phyloP scores from a whole-genome alignment of 169 alveolate genomes.

The Cryptosporidium ryanae region DNA sequence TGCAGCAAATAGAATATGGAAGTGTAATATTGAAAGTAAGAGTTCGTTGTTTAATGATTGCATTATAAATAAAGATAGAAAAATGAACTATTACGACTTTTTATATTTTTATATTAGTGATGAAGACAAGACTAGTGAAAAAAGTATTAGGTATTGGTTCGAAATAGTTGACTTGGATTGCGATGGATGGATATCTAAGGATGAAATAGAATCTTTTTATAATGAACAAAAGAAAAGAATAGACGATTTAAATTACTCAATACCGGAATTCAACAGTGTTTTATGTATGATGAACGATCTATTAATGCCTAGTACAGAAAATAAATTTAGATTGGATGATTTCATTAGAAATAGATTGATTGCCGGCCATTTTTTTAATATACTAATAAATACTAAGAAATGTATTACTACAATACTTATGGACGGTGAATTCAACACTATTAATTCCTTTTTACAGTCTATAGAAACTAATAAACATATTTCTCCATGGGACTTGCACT shows the following conservation, averaged over 20 bases:
- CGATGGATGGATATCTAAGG: constrained; percentile 83
- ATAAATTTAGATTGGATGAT: constrained; percentile 41
- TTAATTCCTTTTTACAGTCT: constrained; percentile 4
- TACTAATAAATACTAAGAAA: constrained; percentile 56
- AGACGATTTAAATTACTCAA: constrained; percentile 78
- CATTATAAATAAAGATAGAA: constrained; percentile 41
- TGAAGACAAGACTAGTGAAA: constrained; percentile 87
- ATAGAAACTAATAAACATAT: not conserved
- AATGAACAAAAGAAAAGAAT: constrained; percentile 86
- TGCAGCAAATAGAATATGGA: constrained; percentile 88
- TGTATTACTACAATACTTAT: constrained; percentile 39
- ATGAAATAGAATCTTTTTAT: constrained; percentile 89
- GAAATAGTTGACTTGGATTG: constrained; percentile 86
- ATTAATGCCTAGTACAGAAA: constrained; percentile 44
- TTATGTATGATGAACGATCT: constrained; percentile 62
- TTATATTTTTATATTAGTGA: constrained; percentile 86
- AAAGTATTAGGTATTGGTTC: constrained; percentile 88
- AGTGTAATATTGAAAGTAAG: constrained; percentile 84
- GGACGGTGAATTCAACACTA: constrained; percentile 54
- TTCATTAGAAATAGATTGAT: constrained; percentile 38
- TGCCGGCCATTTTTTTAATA: constrained; percentile 65
- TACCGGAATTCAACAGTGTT: constrained; percentile 75
- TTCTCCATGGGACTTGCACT: constrained; percentile 72
- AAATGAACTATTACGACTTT: constrained; percentile 88
- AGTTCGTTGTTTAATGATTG: constrained; percentile 76